Evolutionary conservation across 106 monocot species (phyloP).

Genomic region (Dendrobium chrysotoxum): DNA sequence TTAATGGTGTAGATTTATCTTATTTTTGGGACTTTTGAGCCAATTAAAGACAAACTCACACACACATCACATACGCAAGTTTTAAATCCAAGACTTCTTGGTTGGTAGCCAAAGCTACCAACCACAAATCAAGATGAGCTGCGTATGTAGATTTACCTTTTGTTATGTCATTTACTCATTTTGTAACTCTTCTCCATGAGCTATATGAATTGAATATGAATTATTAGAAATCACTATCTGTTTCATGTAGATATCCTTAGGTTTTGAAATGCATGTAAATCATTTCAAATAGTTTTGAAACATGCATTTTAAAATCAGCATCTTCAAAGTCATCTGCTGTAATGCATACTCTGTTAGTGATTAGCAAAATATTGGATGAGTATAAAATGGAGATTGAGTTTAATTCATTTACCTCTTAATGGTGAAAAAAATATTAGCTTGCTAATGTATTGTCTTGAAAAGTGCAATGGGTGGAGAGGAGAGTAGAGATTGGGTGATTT

Average conservation of each 20-base stretch:
- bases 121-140: too few relatives aligned
- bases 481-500: too few relatives aligned
- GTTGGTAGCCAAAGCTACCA: too few relatives aligned
- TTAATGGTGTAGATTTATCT: too few relatives aligned
- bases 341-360: neutral
- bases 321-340: neutral
- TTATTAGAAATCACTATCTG: neutral
- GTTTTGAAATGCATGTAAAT: neutral
- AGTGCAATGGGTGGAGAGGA: too few relatives aligned
- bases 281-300: neutral
- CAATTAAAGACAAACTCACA: too few relatives aligned
- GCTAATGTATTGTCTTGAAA: neutral
- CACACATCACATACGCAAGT: too few relatives aligned
- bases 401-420: neutral
- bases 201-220: neutral
- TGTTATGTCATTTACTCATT: slow-evolving; percentile 4
- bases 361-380: neutral
- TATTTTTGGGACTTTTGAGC: too few relatives aligned
- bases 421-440: neutral
- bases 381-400: neutral
- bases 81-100: too few relatives aligned
- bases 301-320: neutral
- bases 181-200: neutral
- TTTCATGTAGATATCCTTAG: neutral
- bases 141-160: neutral